These are phyloP conservation scores for Linum tenue DNA, from an alignment of 345 rosid genomes.

Conservation along the genomic window DNA sequence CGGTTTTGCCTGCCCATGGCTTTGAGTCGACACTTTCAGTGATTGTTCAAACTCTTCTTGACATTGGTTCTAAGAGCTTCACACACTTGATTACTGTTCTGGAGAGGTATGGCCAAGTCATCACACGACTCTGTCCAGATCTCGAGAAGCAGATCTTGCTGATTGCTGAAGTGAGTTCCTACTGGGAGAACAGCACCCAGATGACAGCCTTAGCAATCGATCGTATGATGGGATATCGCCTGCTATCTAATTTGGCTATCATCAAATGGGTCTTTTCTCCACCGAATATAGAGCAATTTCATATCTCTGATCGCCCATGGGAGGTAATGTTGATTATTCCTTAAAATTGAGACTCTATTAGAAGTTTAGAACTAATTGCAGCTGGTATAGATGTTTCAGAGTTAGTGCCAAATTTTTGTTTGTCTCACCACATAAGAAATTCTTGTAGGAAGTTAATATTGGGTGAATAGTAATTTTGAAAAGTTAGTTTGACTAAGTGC, in stretches of 20 bases:
- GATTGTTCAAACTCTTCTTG: slow-evolving; percentile 75
- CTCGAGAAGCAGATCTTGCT: slow-evolving; percentile 69
- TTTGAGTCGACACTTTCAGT: slow-evolving; percentile 54
- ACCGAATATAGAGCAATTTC: slow-evolving; percentile 66
- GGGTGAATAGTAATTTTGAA: no score
- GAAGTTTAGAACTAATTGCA: background rate
- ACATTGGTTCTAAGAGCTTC: slow-evolving; percentile 95
- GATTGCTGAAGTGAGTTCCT: slow-evolving; percentile 69
- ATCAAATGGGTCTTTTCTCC: slow-evolving; percentile 92
- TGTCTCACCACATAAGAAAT: no score
- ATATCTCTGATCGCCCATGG: slow-evolving; percentile 82
- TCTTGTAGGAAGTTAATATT: no score
- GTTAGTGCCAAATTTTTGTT: no score
- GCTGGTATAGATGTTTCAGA: no score
- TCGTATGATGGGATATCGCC: slow-evolving; percentile 99
- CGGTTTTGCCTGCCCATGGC: slow-evolving; percentile 57
- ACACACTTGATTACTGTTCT: slow-evolving; percentile 87
- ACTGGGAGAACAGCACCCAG: slow-evolving; percentile 79
- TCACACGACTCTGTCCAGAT: slow-evolving; percentile 66
- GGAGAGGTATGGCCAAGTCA: slow-evolving; percentile 92
- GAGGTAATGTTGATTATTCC: slow-evolving; percentile 44
- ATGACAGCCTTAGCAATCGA: slow-evolving; percentile 86
- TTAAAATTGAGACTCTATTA: background rate
- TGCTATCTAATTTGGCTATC: slow-evolving; percentile 86
- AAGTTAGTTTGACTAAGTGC: no score